Base-by-base conservation (phyloP, 179 eudicot genomes). In the Silene noctiflora region DNA sequence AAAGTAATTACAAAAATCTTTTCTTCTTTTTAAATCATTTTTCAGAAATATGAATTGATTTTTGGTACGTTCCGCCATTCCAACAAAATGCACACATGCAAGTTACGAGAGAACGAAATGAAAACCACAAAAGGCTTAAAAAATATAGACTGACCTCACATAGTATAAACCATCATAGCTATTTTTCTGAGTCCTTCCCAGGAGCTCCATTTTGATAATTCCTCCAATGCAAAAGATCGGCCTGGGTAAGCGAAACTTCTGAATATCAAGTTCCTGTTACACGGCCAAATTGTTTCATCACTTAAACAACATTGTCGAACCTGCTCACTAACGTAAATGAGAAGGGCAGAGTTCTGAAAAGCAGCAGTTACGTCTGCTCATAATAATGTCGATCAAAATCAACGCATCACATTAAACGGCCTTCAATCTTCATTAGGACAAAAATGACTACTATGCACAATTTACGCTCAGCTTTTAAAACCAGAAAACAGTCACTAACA, bases 161-260 rank as follows among this genome's bases (percentile, higher is more conserved):
- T 88, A 87, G 66, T 80, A 88, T 69, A 85, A 80, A 73, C 69
- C 82, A 74, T 88, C 91, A 78, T 58, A 59, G 66, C 82, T 85
- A 76, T 88, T 87, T 75, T 29, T 85, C 75, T 87, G 88, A 31
- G 85, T 86, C 70, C 90, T 83, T 61, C 90, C 91, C 75, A 87
- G 78, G 64, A 88, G 78, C 86, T 88, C 90, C 16, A 88, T 66
- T 70, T 84, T 82, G 69, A 88, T 13, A 35, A 78, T 60, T 71
- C 90, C 91, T 16, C 91, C 65, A 16, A 55, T 55, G 59, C 20
- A 55, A 10, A 55, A 1, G 20, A 55, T 6, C 20, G 59, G 59
- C 59, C 59, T 55, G 20, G 59, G 59, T 55, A 55, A 55, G 20
- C 1, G 19, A n/a, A 55, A 55, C 20, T 3, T 8, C 20, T 55